A percentile compares a stretch with the other conserved stretches of the same genome.
Evolutionary conservation across 495 filamentous ascomycete species (phyloP).

Genomic region (Daldinia bambusicola): DNA sequence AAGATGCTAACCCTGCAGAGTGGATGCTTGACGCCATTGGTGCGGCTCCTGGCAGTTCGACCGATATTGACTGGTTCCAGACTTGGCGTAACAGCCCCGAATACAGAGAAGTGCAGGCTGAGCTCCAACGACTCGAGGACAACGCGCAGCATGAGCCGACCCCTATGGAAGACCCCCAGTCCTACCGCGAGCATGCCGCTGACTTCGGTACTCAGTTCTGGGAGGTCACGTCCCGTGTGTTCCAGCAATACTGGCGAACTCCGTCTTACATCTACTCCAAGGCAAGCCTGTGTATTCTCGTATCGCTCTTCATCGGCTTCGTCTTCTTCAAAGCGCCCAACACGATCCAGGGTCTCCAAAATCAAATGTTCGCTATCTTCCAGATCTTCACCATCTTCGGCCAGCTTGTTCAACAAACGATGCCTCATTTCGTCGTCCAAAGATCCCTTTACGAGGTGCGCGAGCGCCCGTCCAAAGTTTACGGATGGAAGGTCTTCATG

Average conservation of each 20-base stretch:
- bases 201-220: slow-evolving; percentile 64
- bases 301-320: slow-evolving; percentile 86
- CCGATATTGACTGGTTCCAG: slow-evolving; percentile 82
- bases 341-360: slow-evolving; percentile 81
- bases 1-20: slow-evolving; percentile 88
- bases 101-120: slow-evolving; percentile 69
- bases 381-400: slow-evolving; percentile 81
- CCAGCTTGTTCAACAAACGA: slow-evolving; percentile 81
- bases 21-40: slow-evolving; percentile 97
- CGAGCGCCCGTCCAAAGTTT: slow-evolving; percentile 85
- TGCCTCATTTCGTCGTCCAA: slow-evolving; percentile 84
- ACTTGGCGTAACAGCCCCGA: slow-evolving; percentile 83
- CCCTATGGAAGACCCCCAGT: slow-evolving; percentile 45
- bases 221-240: slow-evolving; percentile 70
- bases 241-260: slow-evolving; percentile 91
- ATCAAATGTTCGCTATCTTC: slow-evolving; percentile 89
- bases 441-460: slow-evolving; percentile 85
- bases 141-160: slow-evolving; percentile 61
- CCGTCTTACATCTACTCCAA: slow-evolving; percentile 87
- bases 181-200: slow-evolving; percentile 67
- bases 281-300: slow-evolving; percentile 63
- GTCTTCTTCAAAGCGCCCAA: slow-evolving; percentile 81
- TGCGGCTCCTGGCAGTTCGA: slow-evolving; percentile 82
- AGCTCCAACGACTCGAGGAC: slow-evolving; percentile 75
- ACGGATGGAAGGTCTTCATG: slow-evolving; percentile 86